phyloP scores from a whole-genome alignment of 257 asterid genomes.

The Solanum okadae region DNA sequence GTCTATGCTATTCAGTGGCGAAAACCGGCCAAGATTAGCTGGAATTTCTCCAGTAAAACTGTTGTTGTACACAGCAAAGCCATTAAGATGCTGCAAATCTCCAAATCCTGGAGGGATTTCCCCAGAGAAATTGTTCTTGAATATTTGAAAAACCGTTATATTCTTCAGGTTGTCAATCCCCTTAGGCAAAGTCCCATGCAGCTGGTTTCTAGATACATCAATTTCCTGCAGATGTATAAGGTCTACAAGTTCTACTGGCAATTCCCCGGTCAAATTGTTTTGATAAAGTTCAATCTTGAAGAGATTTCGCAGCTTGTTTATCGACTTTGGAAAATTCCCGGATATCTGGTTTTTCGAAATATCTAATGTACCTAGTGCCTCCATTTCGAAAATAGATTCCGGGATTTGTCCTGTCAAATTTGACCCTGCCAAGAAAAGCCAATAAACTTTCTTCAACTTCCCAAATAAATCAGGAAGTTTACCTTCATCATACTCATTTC shows the following conservation, averaged over 20 bases:
- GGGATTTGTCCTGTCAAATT: constrained; percentile 66
- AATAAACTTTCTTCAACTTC: constrained; percentile 30
- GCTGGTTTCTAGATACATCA: constrained; percentile 61
- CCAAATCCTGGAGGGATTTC: constrained; percentile 6
- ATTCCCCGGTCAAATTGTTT: constrained; percentile 45
- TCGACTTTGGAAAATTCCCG: constrained; percentile 54
- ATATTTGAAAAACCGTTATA: constrained; percentile 6
- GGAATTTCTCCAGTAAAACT: constrained; percentile 9
- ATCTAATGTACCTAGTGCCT: constrained; percentile 42
- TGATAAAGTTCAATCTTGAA: constrained; percentile 61
- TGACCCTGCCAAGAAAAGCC: constrained; percentile 61
- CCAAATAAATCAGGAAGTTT: constrained; percentile 45
- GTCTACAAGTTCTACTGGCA: constrained; percentile 62
- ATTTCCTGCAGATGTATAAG: constrained; percentile 45
- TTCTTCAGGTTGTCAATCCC: constrained; percentile 35
- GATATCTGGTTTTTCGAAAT: constrained; percentile 38
- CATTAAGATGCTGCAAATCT: constrained; percentile 2
- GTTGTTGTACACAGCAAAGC: constrained; percentile 4
- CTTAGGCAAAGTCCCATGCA: constrained; percentile 54
- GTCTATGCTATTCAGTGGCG: constrained; percentile 8
- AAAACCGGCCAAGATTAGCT: constrained; percentile 3
- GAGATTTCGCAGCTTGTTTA: constrained; percentile 44
- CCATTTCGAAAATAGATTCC: constrained; percentile 54
- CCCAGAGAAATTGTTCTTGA: constrained; percentile 3
- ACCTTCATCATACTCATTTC: constrained; percentile 34